A percentile compares a stretch with the other conserved stretches of the same genome.
Conservation (phyloP, 768 basidiomycete genomes). For the Panaeolus cyanescens region DNA sequence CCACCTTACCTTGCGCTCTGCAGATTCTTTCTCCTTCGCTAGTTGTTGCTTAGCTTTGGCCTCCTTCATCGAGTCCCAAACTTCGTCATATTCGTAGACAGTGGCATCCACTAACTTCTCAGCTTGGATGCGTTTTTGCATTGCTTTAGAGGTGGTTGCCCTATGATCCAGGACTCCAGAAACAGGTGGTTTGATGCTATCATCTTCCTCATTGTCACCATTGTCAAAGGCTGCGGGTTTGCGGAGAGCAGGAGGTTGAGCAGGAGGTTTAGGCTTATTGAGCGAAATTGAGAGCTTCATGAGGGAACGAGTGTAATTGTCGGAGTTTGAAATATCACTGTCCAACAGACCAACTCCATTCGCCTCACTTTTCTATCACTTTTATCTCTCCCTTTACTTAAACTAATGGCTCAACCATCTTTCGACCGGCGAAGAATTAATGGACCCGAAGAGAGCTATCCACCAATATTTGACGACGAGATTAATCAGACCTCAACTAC, state of each 20-base stretch:
- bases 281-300: conserved; percentile 96
- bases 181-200: conserved; percentile 38
- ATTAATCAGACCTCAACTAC: conserved; percentile 24
- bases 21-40: conserved; percentile 73
- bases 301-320: conserved; percentile 23
- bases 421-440: conserved; percentile 89
- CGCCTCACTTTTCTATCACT: background rate
- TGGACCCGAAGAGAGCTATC: conserved; percentile 83
- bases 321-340: conserved; percentile 34
- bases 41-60: conserved; percentile 75
- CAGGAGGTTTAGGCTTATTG: conserved; percentile 55
- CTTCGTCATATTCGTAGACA: conserved; percentile 94
- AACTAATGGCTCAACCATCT: conserved; percentile 49
- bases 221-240: conserved; percentile 59
- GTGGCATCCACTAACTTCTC: conserved; percentile 80
- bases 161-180: conserved; percentile 64
- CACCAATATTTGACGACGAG: conserved; percentile 59
- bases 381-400: background rate
- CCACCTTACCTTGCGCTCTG: conserved; percentile 71
- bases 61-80: conserved; percentile 95
- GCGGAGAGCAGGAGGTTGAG: conserved; percentile 63
- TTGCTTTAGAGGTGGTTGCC: conserved; percentile 60
- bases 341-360: too few species aligned
- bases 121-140: conserved; percentile 73
- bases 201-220: conserved; percentile 49